These are phyloP conservation scores for Fusarium sp. DNA, from an alignment of 2,329 filamentous ascomycete genomes.

Conservation along the genomic window DNA sequence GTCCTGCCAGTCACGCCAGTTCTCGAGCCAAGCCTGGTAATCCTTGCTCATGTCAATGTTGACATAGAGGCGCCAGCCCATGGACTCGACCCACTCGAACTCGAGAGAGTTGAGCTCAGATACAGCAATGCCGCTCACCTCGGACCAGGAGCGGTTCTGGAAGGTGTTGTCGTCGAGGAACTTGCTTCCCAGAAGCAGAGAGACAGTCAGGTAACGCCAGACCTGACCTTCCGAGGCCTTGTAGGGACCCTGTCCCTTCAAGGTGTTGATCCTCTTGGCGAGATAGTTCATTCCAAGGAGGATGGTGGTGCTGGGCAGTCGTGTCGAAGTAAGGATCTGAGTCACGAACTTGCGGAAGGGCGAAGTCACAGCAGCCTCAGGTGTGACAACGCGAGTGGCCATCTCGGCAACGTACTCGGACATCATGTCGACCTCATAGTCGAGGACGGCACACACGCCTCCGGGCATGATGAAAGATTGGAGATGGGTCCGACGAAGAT, in stretches of 20 bases:
- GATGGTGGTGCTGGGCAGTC: constrained; percentile 91
- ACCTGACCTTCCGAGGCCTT: constrained; percentile 75
- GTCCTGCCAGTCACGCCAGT: constrained; percentile 68
- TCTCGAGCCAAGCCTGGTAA: constrained; percentile 71
- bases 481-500: constrained; percentile 54
- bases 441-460: constrained; percentile 91
- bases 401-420: constrained; percentile 94
- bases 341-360: constrained; percentile 92
- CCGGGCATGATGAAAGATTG: constrained; percentile 70
- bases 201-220: constrained; percentile 88
- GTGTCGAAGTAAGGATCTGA: constrained; percentile 89
- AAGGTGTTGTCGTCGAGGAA: constrained; percentile 98
- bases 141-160: constrained; percentile 96
- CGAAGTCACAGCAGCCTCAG: constrained; percentile 67
- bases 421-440: constrained; percentile 98
- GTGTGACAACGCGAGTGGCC: constrained; percentile 71
- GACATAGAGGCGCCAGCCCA: constrained; percentile 87
- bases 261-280: constrained; percentile 82
- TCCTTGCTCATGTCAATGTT: constrained; percentile 83
- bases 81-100: constrained; percentile 85
- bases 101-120: constrained; percentile 86
- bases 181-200: constrained; percentile 89
- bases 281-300: constrained; percentile 91
- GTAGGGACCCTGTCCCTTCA: constrained; percentile 68
- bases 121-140: constrained; percentile 90